phyloP scores from a whole-genome alignment of 352 stramenopile genomes.

The Pythium brassicae region DNA sequence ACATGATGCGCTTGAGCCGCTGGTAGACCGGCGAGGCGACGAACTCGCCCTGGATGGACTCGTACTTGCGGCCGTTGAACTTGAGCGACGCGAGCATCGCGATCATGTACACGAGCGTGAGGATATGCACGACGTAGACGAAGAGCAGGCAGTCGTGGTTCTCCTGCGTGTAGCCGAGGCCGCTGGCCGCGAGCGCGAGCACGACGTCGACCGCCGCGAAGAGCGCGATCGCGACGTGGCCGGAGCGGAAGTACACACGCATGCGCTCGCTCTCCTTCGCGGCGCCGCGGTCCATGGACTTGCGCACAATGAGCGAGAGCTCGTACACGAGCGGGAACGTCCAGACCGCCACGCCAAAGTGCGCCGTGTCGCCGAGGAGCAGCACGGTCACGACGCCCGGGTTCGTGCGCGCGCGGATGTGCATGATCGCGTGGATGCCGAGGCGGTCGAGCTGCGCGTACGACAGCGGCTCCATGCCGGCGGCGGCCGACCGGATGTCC shows the following conservation, averaged over 20 bases:
- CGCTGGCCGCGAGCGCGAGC: constrained; percentile 17
- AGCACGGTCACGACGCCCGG: constrained; percentile 28
- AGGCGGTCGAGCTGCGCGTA: constrained; percentile 41
- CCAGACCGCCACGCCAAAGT: constrained; percentile 46
- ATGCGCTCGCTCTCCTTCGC: constrained; percentile 38
- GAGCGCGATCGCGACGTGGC: constrained; percentile 22
- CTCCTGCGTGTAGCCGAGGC: constrained; percentile 28
- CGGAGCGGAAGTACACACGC: constrained; percentile 26
- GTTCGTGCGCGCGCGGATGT: constrained; percentile 23
- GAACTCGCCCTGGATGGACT: constrained; percentile 49
- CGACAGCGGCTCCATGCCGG: constrained; percentile 26
- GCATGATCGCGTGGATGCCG: constrained; percentile 35
- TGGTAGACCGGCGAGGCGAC: constrained; percentile 50
- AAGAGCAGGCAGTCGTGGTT: constrained; percentile 31
- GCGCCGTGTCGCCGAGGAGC: constrained; percentile 41
- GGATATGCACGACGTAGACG: constrained; percentile 46
- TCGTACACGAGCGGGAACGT: constrained; percentile 54
- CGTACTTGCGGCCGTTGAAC: constrained; percentile 39
- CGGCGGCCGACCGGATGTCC: constrained; percentile 21
- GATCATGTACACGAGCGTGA: constrained; percentile 41
- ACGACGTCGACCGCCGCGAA: constrained; percentile 26
- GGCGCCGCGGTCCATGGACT: constrained; percentile 57
- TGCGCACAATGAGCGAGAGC: constrained; percentile 46
- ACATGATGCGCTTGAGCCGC: constrained; percentile 54
- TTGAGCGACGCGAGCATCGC: constrained; percentile 33